Percentiles rank a stretch among this genome's conserved stretches.
These are phyloP conservation scores for Schizochytrium sp. DNA, from an alignment of 108 stramenopile species.

Conservation along the genomic window DNA sequence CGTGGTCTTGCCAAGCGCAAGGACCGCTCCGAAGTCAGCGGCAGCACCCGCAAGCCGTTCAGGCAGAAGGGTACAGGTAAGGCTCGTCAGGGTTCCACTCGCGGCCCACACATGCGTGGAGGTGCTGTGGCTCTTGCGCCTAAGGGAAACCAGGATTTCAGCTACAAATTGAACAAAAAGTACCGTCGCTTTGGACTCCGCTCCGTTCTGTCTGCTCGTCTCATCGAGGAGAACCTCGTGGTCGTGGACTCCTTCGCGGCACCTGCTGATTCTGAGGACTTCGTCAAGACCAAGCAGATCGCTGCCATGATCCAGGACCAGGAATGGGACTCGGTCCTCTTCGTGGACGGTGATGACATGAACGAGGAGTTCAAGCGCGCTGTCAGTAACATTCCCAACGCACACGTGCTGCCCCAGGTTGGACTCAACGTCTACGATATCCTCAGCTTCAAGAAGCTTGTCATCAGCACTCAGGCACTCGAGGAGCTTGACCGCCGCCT, in stretches of 20 bases:
- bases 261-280: background rate
- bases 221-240: background rate
- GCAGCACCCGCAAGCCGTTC: slow-evolving; percentile 52
- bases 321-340: slow-evolving; percentile 17
- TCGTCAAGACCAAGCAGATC: slow-evolving; percentile 28
- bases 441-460: background rate
- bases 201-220: slow-evolving; percentile 22
- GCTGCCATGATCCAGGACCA: background rate
- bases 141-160: background rate
- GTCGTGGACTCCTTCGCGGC: slow-evolving; percentile 37
- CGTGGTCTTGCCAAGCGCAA: background rate
- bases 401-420: slow-evolving; percentile 8
- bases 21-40: slow-evolving; percentile 19
- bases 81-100: slow-evolving; percentile 58
- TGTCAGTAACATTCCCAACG: background rate
- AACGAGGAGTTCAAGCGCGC: slow-evolving; percentile 14
- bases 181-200: slow-evolving; percentile 20
- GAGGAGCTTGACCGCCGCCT: slow-evolving; percentile 31
- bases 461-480: background rate
- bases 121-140: slow-evolving; percentile 19
- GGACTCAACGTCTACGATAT: slow-evolving; percentile 26
- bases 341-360: slow-evolving; percentile 1
- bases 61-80: slow-evolving; percentile 61
- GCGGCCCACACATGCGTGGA: slow-evolving; percentile 39
- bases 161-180: slow-evolving; percentile 11